Evolutionary conservation across 225 moss, liverwort and hornwort species (phyloP).

Genomic region (Pseudoscleropodium purum): DNA sequence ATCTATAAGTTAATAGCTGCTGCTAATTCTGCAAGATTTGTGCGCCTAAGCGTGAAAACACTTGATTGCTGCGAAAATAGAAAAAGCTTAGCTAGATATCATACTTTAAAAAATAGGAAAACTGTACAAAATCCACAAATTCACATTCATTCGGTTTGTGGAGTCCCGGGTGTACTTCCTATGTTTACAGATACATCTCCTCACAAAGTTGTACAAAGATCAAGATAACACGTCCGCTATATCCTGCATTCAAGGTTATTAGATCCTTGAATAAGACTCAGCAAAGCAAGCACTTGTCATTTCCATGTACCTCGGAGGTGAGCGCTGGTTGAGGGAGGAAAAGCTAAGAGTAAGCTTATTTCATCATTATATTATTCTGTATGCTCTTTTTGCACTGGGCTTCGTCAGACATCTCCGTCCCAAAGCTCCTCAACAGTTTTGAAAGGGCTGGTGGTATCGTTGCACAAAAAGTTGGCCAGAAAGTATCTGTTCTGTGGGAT

Average conservation of each 20-base stretch:
- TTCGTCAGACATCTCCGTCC: slow-evolving; percentile 59
- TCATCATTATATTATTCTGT: not conserved
- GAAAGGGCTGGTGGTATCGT: slow-evolving; percentile 40
- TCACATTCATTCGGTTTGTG: not conserved
- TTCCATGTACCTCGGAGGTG: not conserved
- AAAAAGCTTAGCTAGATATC: not conserved
- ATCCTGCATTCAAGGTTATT: not conserved
- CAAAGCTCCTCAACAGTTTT: slow-evolving; percentile 55
- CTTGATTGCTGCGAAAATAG: not conserved
- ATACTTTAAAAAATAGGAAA: not conserved
- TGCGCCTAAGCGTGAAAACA: not conserved
- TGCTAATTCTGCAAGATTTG: not conserved
- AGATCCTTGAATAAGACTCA: not conserved
- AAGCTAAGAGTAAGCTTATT: not conserved
- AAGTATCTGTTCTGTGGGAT: slow-evolving; percentile 39
- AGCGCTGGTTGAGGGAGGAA: not conserved
- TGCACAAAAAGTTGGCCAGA: slow-evolving; percentile 20
- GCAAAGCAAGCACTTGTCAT: not conserved
- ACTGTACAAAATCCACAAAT: slow-evolving; percentile 11
- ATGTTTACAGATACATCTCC: not conserved
- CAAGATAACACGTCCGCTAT: not conserved
- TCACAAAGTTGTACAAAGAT: not conserved
- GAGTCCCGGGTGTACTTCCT: not conserved
- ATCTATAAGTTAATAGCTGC: not conserved
- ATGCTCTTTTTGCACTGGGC: not conserved